These are phyloP conservation scores for Chlorella vulgaris DNA, from an alignment of 139 green algal genomes.

Conservation along the genomic window DNA sequence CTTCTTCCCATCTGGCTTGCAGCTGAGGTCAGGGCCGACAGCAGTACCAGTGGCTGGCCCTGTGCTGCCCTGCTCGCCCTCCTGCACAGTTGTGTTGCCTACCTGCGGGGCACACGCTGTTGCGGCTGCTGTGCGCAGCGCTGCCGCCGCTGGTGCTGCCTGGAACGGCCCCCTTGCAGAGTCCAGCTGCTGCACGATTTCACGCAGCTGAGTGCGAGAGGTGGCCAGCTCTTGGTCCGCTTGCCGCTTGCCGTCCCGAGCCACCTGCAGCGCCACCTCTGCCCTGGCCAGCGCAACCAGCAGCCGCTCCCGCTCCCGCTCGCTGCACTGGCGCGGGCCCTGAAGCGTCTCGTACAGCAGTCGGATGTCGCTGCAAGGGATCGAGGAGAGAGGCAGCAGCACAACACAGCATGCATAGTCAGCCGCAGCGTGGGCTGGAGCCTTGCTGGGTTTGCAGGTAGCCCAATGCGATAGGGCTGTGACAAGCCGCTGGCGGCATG, in stretches of 20 bases:
- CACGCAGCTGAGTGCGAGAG: neutral
- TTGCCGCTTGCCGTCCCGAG: neutral
- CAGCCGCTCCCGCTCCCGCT: constrained; percentile 34
- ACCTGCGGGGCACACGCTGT: neutral
- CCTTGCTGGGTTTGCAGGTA: too few species aligned
- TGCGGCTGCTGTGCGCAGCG: neutral
- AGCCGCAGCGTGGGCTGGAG: too few species aligned
- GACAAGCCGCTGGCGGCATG: too few species aligned
- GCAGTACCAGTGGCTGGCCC: too few species aligned
- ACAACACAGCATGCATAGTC: neutral
- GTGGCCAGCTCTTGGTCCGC: neutral
- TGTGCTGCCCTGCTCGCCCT: too few species aligned
- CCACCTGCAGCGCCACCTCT: constrained; percentile 14
- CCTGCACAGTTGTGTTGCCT: neutral
- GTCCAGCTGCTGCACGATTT: neutral
- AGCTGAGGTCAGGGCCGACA: too few species aligned
- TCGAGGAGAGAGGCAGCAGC: neutral
- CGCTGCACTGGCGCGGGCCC: constrained; percentile 42
- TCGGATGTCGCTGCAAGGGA: constrained; percentile 26
- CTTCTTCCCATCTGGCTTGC: too few species aligned
- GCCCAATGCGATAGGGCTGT: too few species aligned
- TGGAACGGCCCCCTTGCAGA: too few species aligned
- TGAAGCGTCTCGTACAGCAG: constrained; percentile 42
- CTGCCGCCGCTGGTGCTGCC: neutral
- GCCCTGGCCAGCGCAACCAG: constrained; percentile 39